Evolutionary conservation across 495 filamentous ascomycete species (phyloP).

Genomic region (Xylaria cubensis): DNA sequence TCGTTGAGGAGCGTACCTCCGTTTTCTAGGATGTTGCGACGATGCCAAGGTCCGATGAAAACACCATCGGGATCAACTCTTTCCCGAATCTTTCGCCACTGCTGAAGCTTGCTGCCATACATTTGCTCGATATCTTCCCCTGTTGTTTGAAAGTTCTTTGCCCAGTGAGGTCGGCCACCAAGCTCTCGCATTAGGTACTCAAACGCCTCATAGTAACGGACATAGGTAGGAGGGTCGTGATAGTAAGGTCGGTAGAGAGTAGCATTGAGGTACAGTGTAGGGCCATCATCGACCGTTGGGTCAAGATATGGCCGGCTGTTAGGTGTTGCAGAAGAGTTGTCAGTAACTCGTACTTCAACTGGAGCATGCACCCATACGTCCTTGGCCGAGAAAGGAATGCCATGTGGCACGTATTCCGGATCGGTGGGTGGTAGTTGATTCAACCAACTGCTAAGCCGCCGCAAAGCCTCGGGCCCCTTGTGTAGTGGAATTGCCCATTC

Average conservation of each 20-base stretch:
- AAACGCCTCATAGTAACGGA: conserved; percentile 89
- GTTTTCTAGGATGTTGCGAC: conserved; percentile 66
- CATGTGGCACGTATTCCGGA: conserved; percentile 60
- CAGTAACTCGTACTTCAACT: conserved; percentile 86
- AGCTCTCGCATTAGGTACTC: conserved; percentile 95
- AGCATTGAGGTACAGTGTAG: conserved; percentile 93
- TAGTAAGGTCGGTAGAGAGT: conserved; percentile 92
- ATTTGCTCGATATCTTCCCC: conserved; percentile 62
- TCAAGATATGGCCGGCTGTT: conserved; percentile 78
- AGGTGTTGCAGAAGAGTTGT: conserved; percentile 62
- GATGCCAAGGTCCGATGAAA: conserved; percentile 92
- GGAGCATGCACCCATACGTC: conserved; percentile 91
- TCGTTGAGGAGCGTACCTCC: conserved; percentile 44
- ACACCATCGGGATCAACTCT: conserved; percentile 87
- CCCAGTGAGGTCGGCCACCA: conserved; percentile 93
- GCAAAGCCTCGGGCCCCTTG: conserved; percentile 87
- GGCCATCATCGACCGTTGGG: conserved; percentile 63
- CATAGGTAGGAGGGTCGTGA: conserved; percentile 75
- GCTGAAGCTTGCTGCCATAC: conserved; percentile 60
- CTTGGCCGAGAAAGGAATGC: conserved; percentile 81
- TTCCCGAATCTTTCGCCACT: conserved; percentile 71
- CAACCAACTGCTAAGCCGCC: conserved; percentile 84
- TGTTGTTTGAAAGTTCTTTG: conserved; percentile 83
- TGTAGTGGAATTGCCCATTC: conserved; percentile 95
- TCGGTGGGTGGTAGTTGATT: conserved; percentile 62